Evolutionary conservation across 192 early-diverging fungal species (phyloP).

Genomic region (Backusella sp.): DNA sequence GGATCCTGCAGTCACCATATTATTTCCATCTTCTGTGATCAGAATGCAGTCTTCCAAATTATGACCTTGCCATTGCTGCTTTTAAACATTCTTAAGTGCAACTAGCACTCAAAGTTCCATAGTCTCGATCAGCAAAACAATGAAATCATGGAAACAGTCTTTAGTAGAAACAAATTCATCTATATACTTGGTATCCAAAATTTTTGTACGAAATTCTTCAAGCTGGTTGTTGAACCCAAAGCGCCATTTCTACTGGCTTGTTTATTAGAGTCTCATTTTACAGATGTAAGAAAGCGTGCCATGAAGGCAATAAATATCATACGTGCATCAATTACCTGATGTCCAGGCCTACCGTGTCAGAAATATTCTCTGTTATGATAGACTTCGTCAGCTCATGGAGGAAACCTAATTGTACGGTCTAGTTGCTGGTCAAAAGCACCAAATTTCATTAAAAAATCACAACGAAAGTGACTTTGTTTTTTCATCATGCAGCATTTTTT

Average conservation of each 20-base stretch:
- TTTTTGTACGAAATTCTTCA: constrained; percentile 71
- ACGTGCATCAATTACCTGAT: constrained; percentile 36
- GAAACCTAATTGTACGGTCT: constrained; percentile 39
- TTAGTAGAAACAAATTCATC: constrained; percentile 39
- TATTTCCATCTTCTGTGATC: constrained; percentile 69
- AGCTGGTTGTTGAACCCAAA: constrained; percentile 48
- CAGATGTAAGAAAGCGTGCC: constrained; percentile 68
- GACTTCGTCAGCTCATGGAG: constrained; percentile 30
- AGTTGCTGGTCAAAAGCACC: constrained; percentile 23
- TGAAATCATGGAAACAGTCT: constrained; percentile 31
- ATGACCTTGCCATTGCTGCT: constrained; percentile 56
- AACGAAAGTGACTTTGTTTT: not conserved
- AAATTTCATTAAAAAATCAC: too few relatives aligned
- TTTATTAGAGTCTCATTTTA: constrained; percentile 73
- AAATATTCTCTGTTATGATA: constrained; percentile 37
- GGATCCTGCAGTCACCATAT: constrained; percentile 91
- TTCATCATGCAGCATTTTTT: not conserved
- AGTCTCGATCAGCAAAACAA: constrained; percentile 56
- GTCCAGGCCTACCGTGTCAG: constrained; percentile 21
- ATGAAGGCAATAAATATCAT: constrained; percentile 71
- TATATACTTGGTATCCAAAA: constrained; percentile 60
- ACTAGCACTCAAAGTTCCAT: constrained; percentile 70
- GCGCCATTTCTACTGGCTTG: constrained; percentile 79
- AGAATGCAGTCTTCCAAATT: constrained; percentile 66
- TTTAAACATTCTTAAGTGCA: constrained; percentile 62